These are phyloP conservation scores for Phytopythium aichiense DNA, from an alignment of 352 stramenopile genomes.

Conservation along the genomic window DNA sequence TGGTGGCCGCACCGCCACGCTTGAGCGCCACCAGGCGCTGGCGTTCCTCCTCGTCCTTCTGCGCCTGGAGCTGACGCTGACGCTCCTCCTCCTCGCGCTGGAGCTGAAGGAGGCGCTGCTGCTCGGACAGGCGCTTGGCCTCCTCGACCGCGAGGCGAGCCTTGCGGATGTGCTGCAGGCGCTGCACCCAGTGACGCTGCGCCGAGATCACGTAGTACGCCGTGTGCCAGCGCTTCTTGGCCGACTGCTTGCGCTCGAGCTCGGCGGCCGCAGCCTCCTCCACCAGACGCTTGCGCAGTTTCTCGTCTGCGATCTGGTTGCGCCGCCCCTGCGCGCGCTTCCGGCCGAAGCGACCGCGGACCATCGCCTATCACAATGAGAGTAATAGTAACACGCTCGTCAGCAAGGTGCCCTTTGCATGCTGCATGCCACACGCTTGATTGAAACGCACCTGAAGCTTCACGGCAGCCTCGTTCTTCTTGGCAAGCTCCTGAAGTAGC, in stretches of 20 bases:
- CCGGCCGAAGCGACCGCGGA: slow-evolving; percentile 76
- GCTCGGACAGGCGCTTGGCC: slow-evolving; percentile 59
- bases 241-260: slow-evolving; percentile 68
- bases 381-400: neutral
- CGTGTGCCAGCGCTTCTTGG: slow-evolving; percentile 75
- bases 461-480: slow-evolving; percentile 52
- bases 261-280: slow-evolving; percentile 65
- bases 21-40: slow-evolving; percentile 57
- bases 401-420: neutral
- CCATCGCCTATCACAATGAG: slow-evolving; percentile 32
- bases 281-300: slow-evolving; percentile 69
- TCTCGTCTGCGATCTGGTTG: slow-evolving; percentile 68
- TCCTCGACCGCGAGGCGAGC: slow-evolving; percentile 73
- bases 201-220: slow-evolving; percentile 65
- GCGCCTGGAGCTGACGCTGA: slow-evolving; percentile 42
- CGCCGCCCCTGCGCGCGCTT: slow-evolving; percentile 63
- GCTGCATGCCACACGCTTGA: neutral
- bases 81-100: slow-evolving; percentile 72
- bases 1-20: slow-evolving; percentile 42
- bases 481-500: slow-evolving; percentile 20
- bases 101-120: slow-evolving; percentile 58
- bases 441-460: slow-evolving; percentile 49
- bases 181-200: slow-evolving; percentile 76
- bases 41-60: slow-evolving; percentile 63
- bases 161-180: slow-evolving; percentile 81